Percentiles rank a stretch among this genome's conserved stretches.
These are phyloP conservation scores for Talinum fruticosum DNA, from an alignment of 148 eudicot species.

Conservation along the genomic window DNA sequence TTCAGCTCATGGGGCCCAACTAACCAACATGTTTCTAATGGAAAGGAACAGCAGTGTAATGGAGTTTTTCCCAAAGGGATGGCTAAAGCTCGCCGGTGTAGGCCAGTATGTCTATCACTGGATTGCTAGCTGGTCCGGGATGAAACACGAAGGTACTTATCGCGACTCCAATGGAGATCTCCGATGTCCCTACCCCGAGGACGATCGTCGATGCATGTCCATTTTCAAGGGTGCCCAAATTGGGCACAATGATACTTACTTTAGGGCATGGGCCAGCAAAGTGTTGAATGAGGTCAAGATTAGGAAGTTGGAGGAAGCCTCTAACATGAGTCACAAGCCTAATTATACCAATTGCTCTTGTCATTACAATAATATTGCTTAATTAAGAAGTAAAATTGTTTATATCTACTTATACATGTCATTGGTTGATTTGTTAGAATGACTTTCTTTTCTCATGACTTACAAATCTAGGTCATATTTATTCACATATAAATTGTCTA, in stretches of 20 bases:
- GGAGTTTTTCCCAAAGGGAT: conserved; percentile 83
- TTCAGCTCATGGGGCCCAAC: conserved; percentile 80
- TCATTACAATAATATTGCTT: too few relatives aligned
- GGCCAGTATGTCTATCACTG: conserved; percentile 64
- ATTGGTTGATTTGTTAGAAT: too few relatives aligned
- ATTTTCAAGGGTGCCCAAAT: conserved; percentile 51
- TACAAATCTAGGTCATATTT: too few relatives aligned
- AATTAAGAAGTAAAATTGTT: too few relatives aligned
- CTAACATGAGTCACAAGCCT: not conserved
- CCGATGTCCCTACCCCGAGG: conserved; percentile 44
- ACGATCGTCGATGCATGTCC: conserved; percentile 66
- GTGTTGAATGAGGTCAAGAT: conserved; percentile 45
- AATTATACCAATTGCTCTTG: conserved; percentile 9
- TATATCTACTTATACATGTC: too few relatives aligned
- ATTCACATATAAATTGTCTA: too few relatives aligned
- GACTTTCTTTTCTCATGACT: too few relatives aligned
- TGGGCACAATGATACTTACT: conserved; percentile 53
- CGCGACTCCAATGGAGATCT: conserved; percentile 48
- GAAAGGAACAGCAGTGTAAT: conserved; percentile 75
- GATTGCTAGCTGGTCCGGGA: conserved; percentile 77
- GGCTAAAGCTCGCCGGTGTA: conserved; percentile 79
- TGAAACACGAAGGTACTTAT: conserved; percentile 67
- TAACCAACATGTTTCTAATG: conserved; percentile 78
- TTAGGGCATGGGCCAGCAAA: conserved; percentile 48
- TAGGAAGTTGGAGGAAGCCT: conserved; percentile 32